Evolutionary conservation across 176 grass and related monocot species (phyloP), one percentile per base, ranked within the genome.

Genomic region (Tillandsia leiboldiana): DNA sequence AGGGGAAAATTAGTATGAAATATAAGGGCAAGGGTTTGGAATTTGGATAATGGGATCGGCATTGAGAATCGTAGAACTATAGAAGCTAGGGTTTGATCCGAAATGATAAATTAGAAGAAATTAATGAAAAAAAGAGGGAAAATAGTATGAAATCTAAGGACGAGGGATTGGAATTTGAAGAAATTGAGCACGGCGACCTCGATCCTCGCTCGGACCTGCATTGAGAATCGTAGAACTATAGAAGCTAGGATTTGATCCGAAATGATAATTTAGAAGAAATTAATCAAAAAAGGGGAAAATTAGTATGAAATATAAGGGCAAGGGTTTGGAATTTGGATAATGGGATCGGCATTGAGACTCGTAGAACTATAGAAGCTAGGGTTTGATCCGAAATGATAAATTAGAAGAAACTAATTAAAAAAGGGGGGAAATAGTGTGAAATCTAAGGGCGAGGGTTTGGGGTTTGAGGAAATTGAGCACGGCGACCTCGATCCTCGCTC

Each of bases 171-270:
- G 50, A 61, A 72, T 23, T 73, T 69, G 57, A 97, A 84, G 80
- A 92, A 90, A 51, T 90, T 92, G 73, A 97, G 79, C 76, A 92
- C 84, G 27, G 84, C 89, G 48, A 97, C 79, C 74, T 97, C 86
- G 65, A 97, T 97, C 85, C 93, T 92, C 64, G 84, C 86, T 12
- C 81, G 76, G 1, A 78, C 89, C 93, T 96, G 49, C 12, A 49
- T 18, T 18, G 15, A n/a, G 56, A 61, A 9, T 61, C 17, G 6
- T 18, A 61, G n/a, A 61, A 20, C 33, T 47, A 73, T 15, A 11
- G 12, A 13, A 24, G 18, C 48, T 26, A 51, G 18, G 51, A 12
- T 51, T 17, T 59, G 64, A 77, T 56, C 20, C 13, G 1, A 54
- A 77, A 11, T 47, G 24, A 49, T 5, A n/a, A 15, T 11, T 28